phyloP scores from a whole-genome alignment of 768 basidiomycete species.

The Galerina marginata region DNA sequence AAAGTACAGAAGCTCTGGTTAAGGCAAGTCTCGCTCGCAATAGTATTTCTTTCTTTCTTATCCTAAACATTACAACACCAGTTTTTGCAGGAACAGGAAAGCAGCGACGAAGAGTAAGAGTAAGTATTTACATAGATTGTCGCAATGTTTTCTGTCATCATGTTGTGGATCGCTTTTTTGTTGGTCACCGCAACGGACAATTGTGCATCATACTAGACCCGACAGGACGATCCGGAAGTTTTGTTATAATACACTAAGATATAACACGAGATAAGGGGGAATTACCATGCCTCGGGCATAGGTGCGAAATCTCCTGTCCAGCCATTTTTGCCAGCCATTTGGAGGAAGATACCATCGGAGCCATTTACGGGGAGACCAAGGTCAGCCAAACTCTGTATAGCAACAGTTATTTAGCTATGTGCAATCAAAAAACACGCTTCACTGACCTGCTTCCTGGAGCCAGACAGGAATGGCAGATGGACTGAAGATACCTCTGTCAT shows the following conservation, averaged over 20 bases:
- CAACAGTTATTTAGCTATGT: neutral
- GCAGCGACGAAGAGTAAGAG: constrained; percentile 72
- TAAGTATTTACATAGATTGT: constrained; percentile 19
- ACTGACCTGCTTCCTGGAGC: constrained; percentile 90
- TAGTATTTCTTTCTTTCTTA: neutral
- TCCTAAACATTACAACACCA: constrained; percentile 33
- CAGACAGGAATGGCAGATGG: constrained; percentile 86
- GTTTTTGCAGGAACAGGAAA: constrained; percentile 92
- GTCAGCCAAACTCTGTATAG: constrained; percentile 77
- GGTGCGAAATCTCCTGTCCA: constrained; percentile 79
- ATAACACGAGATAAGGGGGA: neutral
- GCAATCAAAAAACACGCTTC: neutral
- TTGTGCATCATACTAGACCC: neutral
- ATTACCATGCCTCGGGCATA: constrained; percentile 87
- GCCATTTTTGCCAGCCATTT: constrained; percentile 70
- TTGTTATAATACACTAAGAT: constrained; percentile 6
- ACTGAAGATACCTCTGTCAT: constrained; percentile 68
- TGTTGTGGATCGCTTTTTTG: constrained; percentile 21
- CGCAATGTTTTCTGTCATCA: constrained; percentile 13
- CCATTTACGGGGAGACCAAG: constrained; percentile 92
- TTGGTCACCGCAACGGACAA: constrained; percentile 13
- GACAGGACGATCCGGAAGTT: constrained; percentile 9
- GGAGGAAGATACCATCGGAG: constrained; percentile 88
- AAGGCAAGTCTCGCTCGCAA: constrained; percentile 59
- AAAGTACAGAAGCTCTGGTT: constrained; percentile 84